These are phyloP conservation scores for Botrytis fragariae DNA, from an alignment of 2,329 filamentous ascomycete genomes.

Conservation along the genomic window DNA sequence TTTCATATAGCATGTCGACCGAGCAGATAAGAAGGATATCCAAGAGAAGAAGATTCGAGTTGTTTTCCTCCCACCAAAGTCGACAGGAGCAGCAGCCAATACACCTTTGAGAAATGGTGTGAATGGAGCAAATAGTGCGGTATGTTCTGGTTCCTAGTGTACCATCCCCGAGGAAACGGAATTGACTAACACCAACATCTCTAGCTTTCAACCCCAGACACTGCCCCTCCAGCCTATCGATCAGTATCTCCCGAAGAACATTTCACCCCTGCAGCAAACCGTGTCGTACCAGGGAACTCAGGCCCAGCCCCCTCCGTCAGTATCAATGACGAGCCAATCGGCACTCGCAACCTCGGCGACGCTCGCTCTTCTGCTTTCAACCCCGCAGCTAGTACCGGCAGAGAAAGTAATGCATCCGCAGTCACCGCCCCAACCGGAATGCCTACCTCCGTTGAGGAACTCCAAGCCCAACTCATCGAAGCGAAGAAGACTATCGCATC, in stretches of 20 bases:
- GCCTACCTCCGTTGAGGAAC: conserved; percentile 50
- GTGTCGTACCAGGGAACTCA: conserved; percentile 31
- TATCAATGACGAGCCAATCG: conserved; percentile 43
- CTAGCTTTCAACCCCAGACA: conserved; percentile 29
- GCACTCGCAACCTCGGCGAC: conserved; percentile 42
- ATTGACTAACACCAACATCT: conserved; percentile 6
- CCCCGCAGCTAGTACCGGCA: conserved; percentile 50
- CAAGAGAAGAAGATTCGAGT: conserved; percentile 97
- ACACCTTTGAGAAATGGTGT: conserved; percentile 36
- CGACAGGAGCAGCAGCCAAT: conserved; percentile 31
- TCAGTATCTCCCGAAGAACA: conserved; percentile 51
- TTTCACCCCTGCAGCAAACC: conserved; percentile 35
- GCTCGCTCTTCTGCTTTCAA: conserved; percentile 71
- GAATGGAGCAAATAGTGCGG: conserved; percentile 30
- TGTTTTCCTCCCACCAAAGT: conserved; percentile 69
- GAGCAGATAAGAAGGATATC: conserved; percentile 71
- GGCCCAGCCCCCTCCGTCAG: conserved; percentile 43
- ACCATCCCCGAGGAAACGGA: neutral
- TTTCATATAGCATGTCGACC: conserved; percentile 69
- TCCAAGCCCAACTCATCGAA: conserved; percentile 70
- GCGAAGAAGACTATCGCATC: conserved; percentile 71
- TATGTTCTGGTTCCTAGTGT: conserved; percentile 24
- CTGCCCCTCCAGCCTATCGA: conserved; percentile 49
- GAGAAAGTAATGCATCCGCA: conserved; percentile 38
- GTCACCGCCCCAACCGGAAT: conserved; percentile 46